Conservation (phyloP, 495 filamentous ascomycete species). For the Corynascus novoguineensis region DNA sequence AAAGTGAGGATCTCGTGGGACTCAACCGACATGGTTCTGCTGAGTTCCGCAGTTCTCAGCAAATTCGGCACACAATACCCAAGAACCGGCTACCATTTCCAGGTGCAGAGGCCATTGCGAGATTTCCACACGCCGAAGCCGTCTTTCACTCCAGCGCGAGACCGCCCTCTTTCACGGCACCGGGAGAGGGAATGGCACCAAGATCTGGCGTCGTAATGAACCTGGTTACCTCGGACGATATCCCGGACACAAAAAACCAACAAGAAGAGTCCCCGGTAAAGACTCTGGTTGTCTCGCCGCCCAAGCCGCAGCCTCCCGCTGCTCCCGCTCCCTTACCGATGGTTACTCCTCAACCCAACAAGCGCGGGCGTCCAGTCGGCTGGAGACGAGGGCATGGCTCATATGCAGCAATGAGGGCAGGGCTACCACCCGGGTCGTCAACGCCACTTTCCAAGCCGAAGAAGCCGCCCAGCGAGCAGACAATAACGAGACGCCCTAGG, state of each 20-base stretch:
- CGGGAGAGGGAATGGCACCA: neutral
- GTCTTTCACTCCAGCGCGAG: slow-evolving; percentile 14
- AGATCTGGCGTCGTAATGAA: neutral
- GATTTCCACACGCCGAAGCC: neutral
- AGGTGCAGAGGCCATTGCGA: neutral
- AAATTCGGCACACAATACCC: neutral
- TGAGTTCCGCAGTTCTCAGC: neutral
- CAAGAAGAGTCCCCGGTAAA: neutral
- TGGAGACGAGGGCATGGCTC: slow-evolving; percentile 25
- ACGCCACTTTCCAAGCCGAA: slow-evolving; percentile 16
- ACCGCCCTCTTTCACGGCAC: neutral
- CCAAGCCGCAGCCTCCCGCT: neutral
- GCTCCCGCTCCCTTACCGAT: neutral
- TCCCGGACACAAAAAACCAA: neutral
- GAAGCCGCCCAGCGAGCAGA: slow-evolving; percentile 16
- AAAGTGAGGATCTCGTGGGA: slow-evolving; percentile 4
- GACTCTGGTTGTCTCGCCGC: neutral
- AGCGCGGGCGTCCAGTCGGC: slow-evolving; percentile 29
- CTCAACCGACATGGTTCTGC: neutral
- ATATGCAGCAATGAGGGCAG: slow-evolving; percentile 11
- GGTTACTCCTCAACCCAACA: slow-evolving; percentile 20
- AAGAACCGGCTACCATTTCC: neutral
- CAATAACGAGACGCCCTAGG: slow-evolving; percentile 20
- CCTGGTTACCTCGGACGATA: slow-evolving; percentile 9
- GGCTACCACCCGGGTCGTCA: slow-evolving; percentile 2